Evolutionary conservation across 139 green algal genomes (phyloP), one percentile per base, ranked within the genome.

Genomic region (Tetraselmis striata): DNA sequence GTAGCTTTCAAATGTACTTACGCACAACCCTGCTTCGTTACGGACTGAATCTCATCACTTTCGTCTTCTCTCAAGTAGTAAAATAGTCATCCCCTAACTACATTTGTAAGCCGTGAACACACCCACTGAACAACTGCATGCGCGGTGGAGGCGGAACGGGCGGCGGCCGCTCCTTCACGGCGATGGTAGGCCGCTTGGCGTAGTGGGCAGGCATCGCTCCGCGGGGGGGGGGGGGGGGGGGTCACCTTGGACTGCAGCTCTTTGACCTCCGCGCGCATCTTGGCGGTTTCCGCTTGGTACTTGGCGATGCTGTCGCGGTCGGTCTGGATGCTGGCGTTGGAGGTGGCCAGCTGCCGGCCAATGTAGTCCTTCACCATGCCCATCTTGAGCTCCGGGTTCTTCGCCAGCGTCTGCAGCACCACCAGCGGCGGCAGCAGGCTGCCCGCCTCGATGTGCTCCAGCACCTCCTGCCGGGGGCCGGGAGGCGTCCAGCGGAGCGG

Each of bases 371-470:
- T 88, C 23, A 94, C 91, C n/a, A 94, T 79, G 1, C 81, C 82
- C 76, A 98, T 86, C 82, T 89, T 88, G 22, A 98, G 87, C 18
- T 83, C 78, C 0, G 83, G 86, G 89, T 97, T 97, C 24, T 81
- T 81, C 1, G 92, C 83, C 75, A 98, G 89, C 24, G 90, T 89
- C 81, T 96, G 92, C 84, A 99, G 87, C 74, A 99, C 95, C 81
- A 97, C 87, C 59, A 99, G 86, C 1, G 96, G 95, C 1, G 96
- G 94, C 82, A 99, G 87, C 75, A 98, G 86, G 25, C 67, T 83
- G 5, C 91, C 88, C 0, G 79, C 82, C 90, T 99, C 95, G 25
- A 98, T 90, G 77, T 92, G 87, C 1, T 79, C 76, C 79, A 98
- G 82, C 59, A 98, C 89, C 87, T 95, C 82, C 80, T 83, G 28